These are phyloP conservation scores for Pachysolen tannophilus DNA, from an alignment of 805 yeast species.

Conservation along the genomic window DNA sequence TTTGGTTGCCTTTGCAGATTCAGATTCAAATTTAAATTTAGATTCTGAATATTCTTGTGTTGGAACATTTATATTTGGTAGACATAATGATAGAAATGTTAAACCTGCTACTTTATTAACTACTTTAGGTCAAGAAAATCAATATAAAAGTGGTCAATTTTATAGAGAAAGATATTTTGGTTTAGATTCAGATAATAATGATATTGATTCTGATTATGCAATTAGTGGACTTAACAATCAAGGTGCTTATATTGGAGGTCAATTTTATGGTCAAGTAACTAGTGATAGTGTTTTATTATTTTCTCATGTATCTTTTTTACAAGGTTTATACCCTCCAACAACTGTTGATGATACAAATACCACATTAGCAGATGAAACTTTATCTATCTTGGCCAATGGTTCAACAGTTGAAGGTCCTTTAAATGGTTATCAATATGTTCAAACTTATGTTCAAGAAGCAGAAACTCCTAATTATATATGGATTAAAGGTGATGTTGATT, in stretches of 20 bases:
- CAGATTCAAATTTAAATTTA: no score
- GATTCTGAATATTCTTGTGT: slow-evolving; percentile 21
- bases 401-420: slow-evolving; percentile 28
- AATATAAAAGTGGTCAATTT: slow-evolving; percentile 29
- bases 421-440: slow-evolving; percentile 38
- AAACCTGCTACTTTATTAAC: slow-evolving; percentile 36
- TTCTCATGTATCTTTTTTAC: slow-evolving; percentile 35
- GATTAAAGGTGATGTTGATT: slow-evolving; percentile 32
- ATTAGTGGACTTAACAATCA: slow-evolving; percentile 24
- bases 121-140: slow-evolving; percentile 33
- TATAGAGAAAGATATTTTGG: slow-evolving; percentile 36
- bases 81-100: slow-evolving; percentile 41
- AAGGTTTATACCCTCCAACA: slow-evolving; percentile 40
- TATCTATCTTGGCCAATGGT: slow-evolving; percentile 32
- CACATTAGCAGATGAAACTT: slow-evolving; percentile 16
- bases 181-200: slow-evolving; percentile 16
- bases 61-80: slow-evolving; percentile 38
- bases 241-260: slow-evolving; percentile 27
- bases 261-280: slow-evolving; percentile 29
- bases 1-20: slow-evolving; percentile 11
- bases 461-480: slow-evolving; percentile 30
- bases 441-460: slow-evolving; percentile 26
- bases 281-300: slow-evolving; percentile 28
- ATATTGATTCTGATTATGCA: slow-evolving; percentile 19
- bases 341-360: slow-evolving; percentile 18